Evolutionary conservation across 1,139 yeast genomes (phyloP).

Genomic region (Candida dubliniensis): DNA sequence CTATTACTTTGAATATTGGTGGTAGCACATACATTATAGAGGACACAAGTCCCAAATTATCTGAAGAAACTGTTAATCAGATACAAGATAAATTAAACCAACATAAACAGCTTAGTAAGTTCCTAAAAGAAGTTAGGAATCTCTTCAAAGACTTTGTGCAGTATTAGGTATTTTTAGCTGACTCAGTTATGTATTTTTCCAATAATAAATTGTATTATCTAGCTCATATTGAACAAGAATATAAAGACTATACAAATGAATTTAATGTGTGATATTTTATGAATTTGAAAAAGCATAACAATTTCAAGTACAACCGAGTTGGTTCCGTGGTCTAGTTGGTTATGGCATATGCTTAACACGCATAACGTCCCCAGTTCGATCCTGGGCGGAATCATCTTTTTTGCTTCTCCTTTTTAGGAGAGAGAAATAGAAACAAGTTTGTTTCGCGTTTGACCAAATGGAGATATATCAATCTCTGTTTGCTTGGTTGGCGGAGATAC

Average conservation of each 20-base stretch:
- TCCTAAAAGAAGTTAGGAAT: constrained; percentile 36
- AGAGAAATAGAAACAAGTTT: too few relatives aligned
- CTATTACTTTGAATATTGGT: constrained; percentile 39
- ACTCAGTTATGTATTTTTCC: too few relatives aligned
- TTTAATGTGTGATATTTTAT: too few relatives aligned
- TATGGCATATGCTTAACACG: constrained; percentile 99
- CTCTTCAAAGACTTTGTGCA: constrained; percentile 14
- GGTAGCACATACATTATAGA: constrained; percentile 33
- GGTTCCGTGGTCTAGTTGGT: constrained; percentile 93
- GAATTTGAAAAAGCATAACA: neutral
- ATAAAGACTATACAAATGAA: too few relatives aligned
- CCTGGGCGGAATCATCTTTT: constrained; percentile 92
- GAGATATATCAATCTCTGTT: too few relatives aligned
- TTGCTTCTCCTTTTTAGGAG: constrained; percentile 13
- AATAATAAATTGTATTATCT: neutral
- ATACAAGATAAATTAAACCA: constrained; percentile 34
- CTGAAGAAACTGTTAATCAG: constrained; percentile 18
- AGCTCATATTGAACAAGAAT: too few relatives aligned
- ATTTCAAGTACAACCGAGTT: neutral
- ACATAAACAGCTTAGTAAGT: constrained; percentile 37
- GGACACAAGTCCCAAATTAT: constrained; percentile 32
- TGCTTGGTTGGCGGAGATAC: too few relatives aligned
- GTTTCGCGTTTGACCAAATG: too few relatives aligned
- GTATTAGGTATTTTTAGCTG: neutral
- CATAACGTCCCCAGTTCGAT: constrained; percentile 99